Evolutionary conservation across 306 rosid genomes (phyloP).

Genomic region (Dryas alaskensis): DNA sequence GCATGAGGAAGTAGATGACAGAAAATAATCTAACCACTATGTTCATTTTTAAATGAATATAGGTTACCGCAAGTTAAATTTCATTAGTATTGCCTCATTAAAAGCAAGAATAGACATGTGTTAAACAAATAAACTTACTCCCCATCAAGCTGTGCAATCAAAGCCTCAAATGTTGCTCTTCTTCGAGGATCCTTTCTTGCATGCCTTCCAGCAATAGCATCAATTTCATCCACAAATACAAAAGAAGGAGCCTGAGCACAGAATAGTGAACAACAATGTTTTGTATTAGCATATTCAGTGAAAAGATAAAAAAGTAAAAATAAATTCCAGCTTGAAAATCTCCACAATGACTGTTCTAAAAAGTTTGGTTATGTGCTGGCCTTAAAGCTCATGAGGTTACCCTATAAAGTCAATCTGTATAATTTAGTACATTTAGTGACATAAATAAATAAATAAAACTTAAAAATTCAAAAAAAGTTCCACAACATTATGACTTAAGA

Average conservation of each 20-base stretch:
- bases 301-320: not conserved
- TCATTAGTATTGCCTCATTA: not conserved
- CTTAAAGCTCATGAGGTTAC: not conserved
- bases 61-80: not conserved
- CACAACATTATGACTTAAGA: not conserved
- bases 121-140: conserved; percentile 60
- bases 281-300: not conserved
- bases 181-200: conserved; percentile 89
- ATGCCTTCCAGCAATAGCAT: conserved; percentile 97
- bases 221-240: conserved; percentile 96
- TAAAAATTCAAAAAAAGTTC: not conserved
- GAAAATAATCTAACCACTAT: not conserved
- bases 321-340: not conserved
- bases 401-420: not conserved
- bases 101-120: not conserved
- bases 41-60: not conserved
- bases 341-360: not conserved
- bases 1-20: not conserved
- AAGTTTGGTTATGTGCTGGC: not conserved
- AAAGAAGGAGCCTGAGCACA: conserved; percentile 81
- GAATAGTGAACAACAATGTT: not conserved
- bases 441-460: not conserved
- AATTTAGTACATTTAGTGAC: not conserved
- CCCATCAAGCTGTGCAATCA: conserved; percentile 91
- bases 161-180: conserved; percentile 92